Base-by-base conservation (phyloP, 2,329 filamentous ascomycete genomes). In the Fusarium sarcochroum region DNA sequence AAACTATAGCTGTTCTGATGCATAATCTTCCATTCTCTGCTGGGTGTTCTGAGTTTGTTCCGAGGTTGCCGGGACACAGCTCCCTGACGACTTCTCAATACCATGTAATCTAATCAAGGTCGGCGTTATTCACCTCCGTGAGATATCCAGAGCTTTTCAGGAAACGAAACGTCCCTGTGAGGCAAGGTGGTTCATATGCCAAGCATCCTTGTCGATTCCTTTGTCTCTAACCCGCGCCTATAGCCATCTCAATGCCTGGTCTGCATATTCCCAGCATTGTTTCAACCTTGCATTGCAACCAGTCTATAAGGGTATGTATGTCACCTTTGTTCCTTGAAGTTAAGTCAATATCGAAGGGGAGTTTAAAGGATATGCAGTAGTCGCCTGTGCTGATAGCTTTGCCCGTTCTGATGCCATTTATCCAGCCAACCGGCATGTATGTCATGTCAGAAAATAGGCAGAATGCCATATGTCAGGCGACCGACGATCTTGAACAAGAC, bases 381-480 rank as follows among this genome's bases (percentile, higher is more conserved):
- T 21, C 18, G 38, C 17, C 25, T 45, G 32, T 37, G n/a, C 21
- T 37, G n/a, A 13, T n/a, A 32, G 40, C 15, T 21, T n/a, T 45
- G 34, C 32, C 23, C 30, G 27, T 44, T 44, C 30, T 20, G 17
- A 35, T 41, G 27, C 42, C 25, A 44, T 48, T 51, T 54, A 37
- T 40, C 44, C 27, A 52, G 34, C 15, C 17, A 46, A 46, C 37
- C 37, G 34, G 21, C 18, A 51, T 54, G 44, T 30, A 45, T 61
- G 47, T 41, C 52, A 44, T 52, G 63, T 50, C 44, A 59, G 37
- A 30, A 50, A 58, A 53, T 42, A 60, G 47, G 41, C 38, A 49
- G n/a, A 51, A n/a, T 21, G 27, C 21, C 15, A 14, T 23, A 27
- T 21, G 57, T 70, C 67, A 70, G 48, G 30, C 56, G 56, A 70